Conservation (phyloP, 2,329 filamentous ascomycete species). For the Alternaria conjuncta region DNA sequence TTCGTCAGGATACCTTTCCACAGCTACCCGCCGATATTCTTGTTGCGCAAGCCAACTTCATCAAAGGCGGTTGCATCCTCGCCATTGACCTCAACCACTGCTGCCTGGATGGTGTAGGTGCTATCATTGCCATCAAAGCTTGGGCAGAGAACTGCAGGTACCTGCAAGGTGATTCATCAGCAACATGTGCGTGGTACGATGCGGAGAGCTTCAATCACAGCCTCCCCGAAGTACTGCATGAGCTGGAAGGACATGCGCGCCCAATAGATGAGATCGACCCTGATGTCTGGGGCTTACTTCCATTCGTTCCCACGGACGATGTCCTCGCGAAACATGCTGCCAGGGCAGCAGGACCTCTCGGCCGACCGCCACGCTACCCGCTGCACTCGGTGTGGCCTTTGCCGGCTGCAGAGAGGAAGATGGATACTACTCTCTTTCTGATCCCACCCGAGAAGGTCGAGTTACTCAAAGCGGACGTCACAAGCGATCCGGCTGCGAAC, state of each 20-base stretch:
- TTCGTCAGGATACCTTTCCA: constrained; percentile 21
- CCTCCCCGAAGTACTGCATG: constrained; percentile 28
- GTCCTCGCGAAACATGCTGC: neutral
- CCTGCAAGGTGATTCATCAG: constrained; percentile 26
- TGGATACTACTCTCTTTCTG: constrained; percentile 42
- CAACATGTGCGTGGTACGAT: constrained; percentile 28
- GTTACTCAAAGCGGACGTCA: constrained; percentile 39
- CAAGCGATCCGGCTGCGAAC: constrained; percentile 28
- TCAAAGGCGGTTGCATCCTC: constrained; percentile 34
- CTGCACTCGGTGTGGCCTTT: constrained; percentile 38
- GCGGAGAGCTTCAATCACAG: constrained; percentile 31
- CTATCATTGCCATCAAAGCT: constrained; percentile 26
- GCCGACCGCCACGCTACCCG: constrained; percentile 31
- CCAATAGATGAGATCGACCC: constrained; percentile 23
- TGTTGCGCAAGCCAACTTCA: constrained; percentile 37
- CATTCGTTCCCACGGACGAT: constrained; percentile 25
- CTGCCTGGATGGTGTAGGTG: constrained; percentile 30
- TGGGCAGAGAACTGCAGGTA: constrained; percentile 36
- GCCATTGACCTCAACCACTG: constrained; percentile 27
- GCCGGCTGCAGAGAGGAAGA: constrained; percentile 29
- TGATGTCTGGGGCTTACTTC: constrained; percentile 25
- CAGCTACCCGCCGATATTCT: constrained; percentile 28
- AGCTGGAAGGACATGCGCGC: constrained; percentile 19
- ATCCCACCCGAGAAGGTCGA: constrained; percentile 39
- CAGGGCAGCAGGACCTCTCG: neutral